These are phyloP conservation scores for Metschnikowia koreensis DNA, from an alignment of 805 yeast species.

Conservation along the genomic window DNA sequence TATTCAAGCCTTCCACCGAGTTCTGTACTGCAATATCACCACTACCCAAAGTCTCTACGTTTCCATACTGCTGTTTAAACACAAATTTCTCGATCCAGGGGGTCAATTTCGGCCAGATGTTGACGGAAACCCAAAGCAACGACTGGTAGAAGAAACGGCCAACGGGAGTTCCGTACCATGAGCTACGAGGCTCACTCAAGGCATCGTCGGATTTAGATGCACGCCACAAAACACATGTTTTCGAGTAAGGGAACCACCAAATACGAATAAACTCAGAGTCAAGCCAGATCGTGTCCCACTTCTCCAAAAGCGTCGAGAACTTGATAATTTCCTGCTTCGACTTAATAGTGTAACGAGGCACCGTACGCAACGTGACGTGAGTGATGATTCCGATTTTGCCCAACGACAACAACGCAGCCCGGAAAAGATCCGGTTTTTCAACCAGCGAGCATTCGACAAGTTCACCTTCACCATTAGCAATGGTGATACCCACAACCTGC, in stretches of 20 bases:
- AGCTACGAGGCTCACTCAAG: slow-evolving; percentile 58
- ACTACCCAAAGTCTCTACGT: slow-evolving; percentile 60
- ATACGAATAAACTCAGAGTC: slow-evolving; percentile 87
- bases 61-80: slow-evolving; percentile 80
- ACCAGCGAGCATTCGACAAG: slow-evolving; percentile 62
- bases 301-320: slow-evolving; percentile 65
- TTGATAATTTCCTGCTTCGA: slow-evolving; percentile 79
- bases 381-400: slow-evolving; percentile 92
- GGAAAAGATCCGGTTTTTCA: slow-evolving; percentile 63
- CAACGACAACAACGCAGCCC: slow-evolving; percentile 78
- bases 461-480: slow-evolving; percentile 77
- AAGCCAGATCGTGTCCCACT: slow-evolving; percentile 83
- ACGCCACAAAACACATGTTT: slow-evolving; percentile 85
- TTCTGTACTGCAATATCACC: slow-evolving; percentile 69
- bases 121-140: slow-evolving; percentile 75
- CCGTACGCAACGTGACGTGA: slow-evolving; percentile 77
- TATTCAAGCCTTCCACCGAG: slow-evolving; percentile 83
- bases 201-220: slow-evolving; percentile 74
- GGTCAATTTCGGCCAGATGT: slow-evolving; percentile 69
- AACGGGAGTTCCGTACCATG: slow-evolving; percentile 81
- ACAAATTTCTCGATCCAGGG: slow-evolving; percentile 84
- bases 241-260: slow-evolving; percentile 97
- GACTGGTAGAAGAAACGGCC: slow-evolving; percentile 82
- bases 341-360: slow-evolving; percentile 79
- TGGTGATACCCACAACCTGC: slow-evolving; percentile 74